A percentile compares a stretch with the other conserved stretches of the same genome.
phyloP scores from a whole-genome alignment of 116 monocot genomes.

The Posidonia oceanica region DNA sequence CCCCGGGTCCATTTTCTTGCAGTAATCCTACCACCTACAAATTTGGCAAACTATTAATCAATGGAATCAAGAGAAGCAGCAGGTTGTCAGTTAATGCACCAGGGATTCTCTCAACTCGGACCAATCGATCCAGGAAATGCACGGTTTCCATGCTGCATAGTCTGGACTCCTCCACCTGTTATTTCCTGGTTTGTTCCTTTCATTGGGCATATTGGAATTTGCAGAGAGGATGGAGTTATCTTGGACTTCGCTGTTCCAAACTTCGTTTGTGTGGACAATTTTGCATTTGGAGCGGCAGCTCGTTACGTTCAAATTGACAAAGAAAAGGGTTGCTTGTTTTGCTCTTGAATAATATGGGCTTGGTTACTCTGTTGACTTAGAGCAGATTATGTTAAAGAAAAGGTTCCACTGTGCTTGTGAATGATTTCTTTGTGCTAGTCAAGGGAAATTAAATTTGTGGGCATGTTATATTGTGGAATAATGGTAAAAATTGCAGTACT shows the following conservation, averaged over 20 bases:
- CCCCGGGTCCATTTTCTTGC: neutral
- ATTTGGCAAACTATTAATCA: neutral
- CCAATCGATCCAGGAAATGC: conserved; percentile 67
- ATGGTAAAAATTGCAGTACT: neutral
- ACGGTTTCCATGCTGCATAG: conserved; percentile 85
- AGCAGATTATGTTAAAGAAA: neutral
- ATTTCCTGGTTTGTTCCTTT: conserved; percentile 89
- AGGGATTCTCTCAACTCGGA: conserved; percentile 11
- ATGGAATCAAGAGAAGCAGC: conserved; percentile 32
- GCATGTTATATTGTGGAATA: neutral
- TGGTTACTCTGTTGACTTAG: too few species aligned
- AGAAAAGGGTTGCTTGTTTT: conserved; percentile 36
- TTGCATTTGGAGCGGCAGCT: conserved; percentile 69
- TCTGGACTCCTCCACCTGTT: conserved; percentile 82
- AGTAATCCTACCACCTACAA: neutral
- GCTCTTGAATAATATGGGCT: too few species aligned
- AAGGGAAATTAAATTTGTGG: neutral
- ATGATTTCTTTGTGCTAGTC: neutral
- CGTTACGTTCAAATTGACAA: conserved; percentile 65
- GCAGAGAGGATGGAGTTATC: conserved; percentile 95
- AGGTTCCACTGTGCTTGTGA: neutral
- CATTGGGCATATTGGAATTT: conserved; percentile 85
- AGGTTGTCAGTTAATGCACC: conserved; percentile 6
- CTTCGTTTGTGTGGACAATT: conserved; percentile 80
- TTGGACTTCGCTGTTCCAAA: conserved; percentile 88